Evolutionary conservation across 805 yeast genomes (phyloP).

Genomic region (Wickerhamiella lipophila): DNA sequence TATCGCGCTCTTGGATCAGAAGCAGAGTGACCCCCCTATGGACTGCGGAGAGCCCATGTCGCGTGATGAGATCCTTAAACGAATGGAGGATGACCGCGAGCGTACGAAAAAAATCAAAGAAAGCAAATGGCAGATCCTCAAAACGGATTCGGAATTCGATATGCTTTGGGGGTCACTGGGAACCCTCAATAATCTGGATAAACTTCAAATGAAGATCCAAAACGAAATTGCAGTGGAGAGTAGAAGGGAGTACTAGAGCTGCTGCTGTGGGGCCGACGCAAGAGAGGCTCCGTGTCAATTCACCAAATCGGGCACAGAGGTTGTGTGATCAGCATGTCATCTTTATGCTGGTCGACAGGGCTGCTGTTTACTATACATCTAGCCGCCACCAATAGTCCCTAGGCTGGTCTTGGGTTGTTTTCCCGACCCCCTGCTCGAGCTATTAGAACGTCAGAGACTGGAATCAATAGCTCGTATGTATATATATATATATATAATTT

Average conservation of each 20-base stretch:
- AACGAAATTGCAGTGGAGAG: constrained; percentile 34
- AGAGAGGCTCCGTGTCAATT: no score
- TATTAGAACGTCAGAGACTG: no score
- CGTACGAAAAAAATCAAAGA: constrained; percentile 73
- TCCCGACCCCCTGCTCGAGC: no score
- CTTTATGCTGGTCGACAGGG: no score
- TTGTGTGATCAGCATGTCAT: no score
- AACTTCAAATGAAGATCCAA: constrained; percentile 41
- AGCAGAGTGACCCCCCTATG: neutral
- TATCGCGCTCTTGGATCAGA: neutral
- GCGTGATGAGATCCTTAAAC: constrained; percentile 45
- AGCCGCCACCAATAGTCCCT: no score
- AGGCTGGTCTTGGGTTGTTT: no score
- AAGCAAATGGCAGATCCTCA: constrained; percentile 52
- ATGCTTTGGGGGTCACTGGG: constrained; percentile 30
- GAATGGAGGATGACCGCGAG: constrained; percentile 92
- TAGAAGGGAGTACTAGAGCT: neutral
- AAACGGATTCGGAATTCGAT: constrained; percentile 40
- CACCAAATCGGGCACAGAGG: no score
- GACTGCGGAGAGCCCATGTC: constrained; percentile 21
- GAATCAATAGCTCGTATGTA: no score
- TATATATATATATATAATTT: no score
- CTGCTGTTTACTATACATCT: no score
- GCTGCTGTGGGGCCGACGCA: neutral
- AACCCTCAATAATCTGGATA: constrained; percentile 36